A percentile compares a stretch with the other conserved stretches of the same genome.
phyloP scores from a whole-genome alignment of 495 filamentous ascomycete species.

The Articulospora tetracladia region DNA sequence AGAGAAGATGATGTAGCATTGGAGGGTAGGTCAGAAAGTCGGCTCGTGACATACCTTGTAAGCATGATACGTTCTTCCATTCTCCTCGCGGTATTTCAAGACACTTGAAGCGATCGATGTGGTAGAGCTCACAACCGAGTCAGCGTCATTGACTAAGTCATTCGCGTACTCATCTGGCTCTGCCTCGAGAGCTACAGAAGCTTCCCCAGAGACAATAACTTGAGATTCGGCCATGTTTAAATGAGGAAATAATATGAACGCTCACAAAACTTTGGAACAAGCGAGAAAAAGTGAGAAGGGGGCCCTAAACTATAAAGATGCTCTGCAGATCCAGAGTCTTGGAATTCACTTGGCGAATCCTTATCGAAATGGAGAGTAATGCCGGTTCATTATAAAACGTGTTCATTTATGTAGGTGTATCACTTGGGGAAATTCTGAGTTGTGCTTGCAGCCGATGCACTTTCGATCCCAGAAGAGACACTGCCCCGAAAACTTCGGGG shows the following conservation, averaged over 20 bases:
- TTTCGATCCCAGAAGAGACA: neutral
- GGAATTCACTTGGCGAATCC: too few species aligned
- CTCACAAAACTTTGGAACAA: too few species aligned
- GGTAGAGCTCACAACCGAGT: constrained; percentile 10
- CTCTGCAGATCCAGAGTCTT: too few species aligned
- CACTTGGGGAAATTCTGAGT: neutral
- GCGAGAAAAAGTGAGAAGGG: too few species aligned
- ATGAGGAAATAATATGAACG: neutral
- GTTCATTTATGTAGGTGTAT: too few species aligned
- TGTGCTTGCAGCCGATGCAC: neutral
- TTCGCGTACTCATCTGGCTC: constrained; percentile 3
- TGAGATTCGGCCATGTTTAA: neutral
- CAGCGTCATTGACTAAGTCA: neutral
- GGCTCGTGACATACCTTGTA: constrained; percentile 25
- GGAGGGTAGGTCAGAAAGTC: neutral
- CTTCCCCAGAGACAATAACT: neutral
- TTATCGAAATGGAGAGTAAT: too few species aligned
- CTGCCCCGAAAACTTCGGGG: neutral
- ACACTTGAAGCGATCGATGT: constrained; percentile 33
- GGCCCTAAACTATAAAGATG: too few species aligned
- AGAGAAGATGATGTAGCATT: neutral
- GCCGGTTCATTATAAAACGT: too few species aligned
- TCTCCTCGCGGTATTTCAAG: constrained; percentile 33
- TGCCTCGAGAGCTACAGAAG: neutral
- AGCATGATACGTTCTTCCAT: constrained; percentile 41